Evolutionary conservation across 441 rosid genomes (phyloP).

Genomic region (Arabidopsis hybrid): DNA sequence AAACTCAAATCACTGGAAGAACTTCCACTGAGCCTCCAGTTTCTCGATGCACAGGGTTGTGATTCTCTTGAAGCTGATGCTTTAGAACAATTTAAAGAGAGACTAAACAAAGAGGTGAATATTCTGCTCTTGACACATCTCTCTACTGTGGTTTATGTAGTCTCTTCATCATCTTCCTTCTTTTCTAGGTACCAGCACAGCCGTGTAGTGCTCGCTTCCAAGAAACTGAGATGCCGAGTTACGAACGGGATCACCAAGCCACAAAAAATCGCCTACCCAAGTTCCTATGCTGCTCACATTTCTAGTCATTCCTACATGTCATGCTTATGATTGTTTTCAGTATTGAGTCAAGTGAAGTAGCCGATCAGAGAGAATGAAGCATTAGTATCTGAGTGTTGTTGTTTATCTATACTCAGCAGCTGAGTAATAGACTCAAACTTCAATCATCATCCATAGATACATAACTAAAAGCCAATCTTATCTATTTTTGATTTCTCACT

Average conservation of each 20-base stretch:
- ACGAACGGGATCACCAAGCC: neutral
- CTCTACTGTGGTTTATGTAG: neutral
- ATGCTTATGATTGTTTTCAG: neutral
- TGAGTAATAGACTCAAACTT: too few species aligned
- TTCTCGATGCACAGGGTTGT: slow-evolving; percentile 42
- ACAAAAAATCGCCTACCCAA: neutral
- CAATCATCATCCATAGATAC: too few species aligned
- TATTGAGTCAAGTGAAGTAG: too few species aligned
- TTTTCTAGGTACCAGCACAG: neutral
- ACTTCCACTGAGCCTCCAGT: slow-evolving; percentile 37
- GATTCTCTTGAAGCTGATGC: slow-evolving; percentile 15
- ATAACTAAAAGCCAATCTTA: too few species aligned
- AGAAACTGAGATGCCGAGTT: neutral
- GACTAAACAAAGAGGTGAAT: slow-evolving; percentile 9
- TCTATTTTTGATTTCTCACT: too few species aligned
- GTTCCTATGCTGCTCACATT: neutral
- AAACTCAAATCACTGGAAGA: slow-evolving; percentile 47
- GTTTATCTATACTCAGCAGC: too few species aligned
- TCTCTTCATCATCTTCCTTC: neutral
- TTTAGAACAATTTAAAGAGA: neutral
- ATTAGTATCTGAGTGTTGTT: too few species aligned
- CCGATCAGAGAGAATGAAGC: too few species aligned
- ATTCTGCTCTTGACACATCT: neutral
- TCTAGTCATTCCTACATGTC: neutral
- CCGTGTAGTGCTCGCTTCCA: neutral